These are phyloP conservation scores for Echinosophora koreensis DNA, from an alignment of 306 rosid genomes.

Conservation along the genomic window DNA sequence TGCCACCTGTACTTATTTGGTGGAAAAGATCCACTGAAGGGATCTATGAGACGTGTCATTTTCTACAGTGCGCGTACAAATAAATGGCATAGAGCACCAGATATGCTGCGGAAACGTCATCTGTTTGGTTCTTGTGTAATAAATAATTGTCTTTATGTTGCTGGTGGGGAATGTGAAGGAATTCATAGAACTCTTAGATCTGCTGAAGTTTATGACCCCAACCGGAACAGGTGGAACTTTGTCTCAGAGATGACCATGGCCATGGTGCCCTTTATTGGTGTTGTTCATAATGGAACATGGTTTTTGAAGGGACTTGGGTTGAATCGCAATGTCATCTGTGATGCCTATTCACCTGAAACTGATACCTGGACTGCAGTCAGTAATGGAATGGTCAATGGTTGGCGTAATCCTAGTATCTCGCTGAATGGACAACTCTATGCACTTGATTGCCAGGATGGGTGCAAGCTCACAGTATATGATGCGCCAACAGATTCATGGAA, in stretches of 20 bases:
- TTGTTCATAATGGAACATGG: conserved; percentile 91
- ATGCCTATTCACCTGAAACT: conserved; percentile 89
- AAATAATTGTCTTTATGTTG: conserved; percentile 95
- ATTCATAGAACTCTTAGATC: conserved; percentile 96
- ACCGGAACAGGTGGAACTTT: conserved; percentile 87
- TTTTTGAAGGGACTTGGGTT: conserved; percentile 94
- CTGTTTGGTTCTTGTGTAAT: conserved; percentile 94
- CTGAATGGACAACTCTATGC: conserved; percentile 88
- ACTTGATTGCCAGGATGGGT: conserved; percentile 92
- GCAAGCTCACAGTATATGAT: conserved; percentile 93
- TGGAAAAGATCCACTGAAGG: conserved; percentile 89
- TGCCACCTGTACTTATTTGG: conserved; percentile 97
- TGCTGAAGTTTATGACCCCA: conserved; percentile 95
- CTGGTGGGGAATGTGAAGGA: conserved; percentile 99
- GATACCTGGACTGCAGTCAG: conserved; percentile 86
- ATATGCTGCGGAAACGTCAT: conserved; percentile 97
- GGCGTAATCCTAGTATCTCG: conserved; percentile 98
- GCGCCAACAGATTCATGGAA: conserved; percentile 85
- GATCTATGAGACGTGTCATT: conserved; percentile 97
- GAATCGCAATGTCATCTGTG: conserved; percentile 91
- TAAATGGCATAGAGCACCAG: conserved; percentile 98
- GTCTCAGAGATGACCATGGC: conserved; percentile 95
- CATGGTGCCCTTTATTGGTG: conserved; percentile 98
- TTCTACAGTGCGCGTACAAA: conserved; percentile 95
- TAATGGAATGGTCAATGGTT: conserved; percentile 87